A percentile compares a stretch with the other conserved stretches of the same genome.
phyloP scores from a whole-genome alignment of 768 basidiomycete species.

The Vararia minispora region DNA sequence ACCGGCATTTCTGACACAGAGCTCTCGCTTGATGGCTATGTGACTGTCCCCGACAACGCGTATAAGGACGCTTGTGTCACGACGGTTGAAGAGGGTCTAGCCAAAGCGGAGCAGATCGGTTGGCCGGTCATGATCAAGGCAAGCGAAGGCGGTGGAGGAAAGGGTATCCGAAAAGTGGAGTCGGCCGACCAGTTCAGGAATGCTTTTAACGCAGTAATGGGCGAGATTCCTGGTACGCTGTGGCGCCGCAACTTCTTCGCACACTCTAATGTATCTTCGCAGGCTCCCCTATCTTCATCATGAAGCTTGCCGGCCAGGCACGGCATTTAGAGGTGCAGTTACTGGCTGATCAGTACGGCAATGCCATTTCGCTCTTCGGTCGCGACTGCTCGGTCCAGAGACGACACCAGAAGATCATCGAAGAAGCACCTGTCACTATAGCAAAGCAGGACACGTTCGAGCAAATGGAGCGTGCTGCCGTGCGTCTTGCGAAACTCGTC shows the following conservation, averaged over 20 bases:
- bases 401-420: constrained; percentile 99
- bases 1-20: constrained; percentile 84
- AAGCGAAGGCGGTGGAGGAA: constrained; percentile 97
- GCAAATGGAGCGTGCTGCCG: constrained; percentile 98
- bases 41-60: constrained; percentile 86
- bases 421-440: constrained; percentile 98
- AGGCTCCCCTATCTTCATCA: constrained; percentile 99
- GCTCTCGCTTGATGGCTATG: constrained; percentile 78
- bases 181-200: constrained; percentile 82
- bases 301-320: constrained; percentile 98
- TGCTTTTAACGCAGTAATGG: constrained; percentile 84
- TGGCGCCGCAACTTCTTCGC: constrained; percentile 4
- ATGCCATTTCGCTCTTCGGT: constrained; percentile 97
- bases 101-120: constrained; percentile 78
- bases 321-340: constrained; percentile 98
- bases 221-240: constrained; percentile 89
- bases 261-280: constrained; percentile 7
- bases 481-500: constrained; percentile 95
- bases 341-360: constrained; percentile 97
- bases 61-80: constrained; percentile 85
- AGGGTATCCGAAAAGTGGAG: constrained; percentile 96
- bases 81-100: constrained; percentile 77
- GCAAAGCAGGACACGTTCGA: constrained; percentile 87
- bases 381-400: constrained; percentile 99
- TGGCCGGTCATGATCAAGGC: constrained; percentile 99